Base-by-base conservation (phyloP, 1,139 yeast species). In the Geotrichum klebahnii region DNA sequence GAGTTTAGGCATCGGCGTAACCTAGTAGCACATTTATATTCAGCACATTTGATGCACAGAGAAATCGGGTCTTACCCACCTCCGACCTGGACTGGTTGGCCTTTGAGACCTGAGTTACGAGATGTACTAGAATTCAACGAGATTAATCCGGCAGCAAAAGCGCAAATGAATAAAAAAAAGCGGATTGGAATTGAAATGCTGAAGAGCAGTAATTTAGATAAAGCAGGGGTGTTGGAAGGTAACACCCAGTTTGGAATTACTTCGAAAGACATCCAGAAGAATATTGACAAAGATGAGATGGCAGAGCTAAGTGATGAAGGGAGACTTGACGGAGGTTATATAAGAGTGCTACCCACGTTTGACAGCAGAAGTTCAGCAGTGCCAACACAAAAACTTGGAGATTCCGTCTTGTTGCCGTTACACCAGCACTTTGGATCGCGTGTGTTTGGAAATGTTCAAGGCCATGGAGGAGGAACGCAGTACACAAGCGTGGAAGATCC, bases 1-100 rank as follows among this genome's bases (percentile, higher is more conserved):
- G 45, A 33, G 9, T 2, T 12, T 36, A 22, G 14, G 3, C 23
- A 14, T 23, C 31, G 38, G 14, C 19, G 8, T 2, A 57, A 64
- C 41, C 53, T 65, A 16, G 53, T 67, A 6, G 55, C 58, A 31
- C 69, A 66, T 50, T 52, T 66, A 14, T 65, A 62, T 45, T 54
- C 64, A 6, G 59, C 62, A 10, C 55, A 53, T 46, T 51, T 61
- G 29, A 37, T 63, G 23, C 56, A 52, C 19, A 24, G 53, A 12
- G 26, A 39, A 44, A 17, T 28, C 44, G 20, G 14, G 16, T 10
- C 14, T 17, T 53, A 48, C 40, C 57, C 57, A 3, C 3, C 33
- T 8, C 3, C 33, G 12, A 3, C 10, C 1, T 53, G 58, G 57
- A 39, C 53, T 12, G 48, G 44, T 9, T 56, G 59, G 57, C 58